Evolutionary conservation across 306 rosid genomes (phyloP).

Genomic region (Geum urbanum): DNA sequence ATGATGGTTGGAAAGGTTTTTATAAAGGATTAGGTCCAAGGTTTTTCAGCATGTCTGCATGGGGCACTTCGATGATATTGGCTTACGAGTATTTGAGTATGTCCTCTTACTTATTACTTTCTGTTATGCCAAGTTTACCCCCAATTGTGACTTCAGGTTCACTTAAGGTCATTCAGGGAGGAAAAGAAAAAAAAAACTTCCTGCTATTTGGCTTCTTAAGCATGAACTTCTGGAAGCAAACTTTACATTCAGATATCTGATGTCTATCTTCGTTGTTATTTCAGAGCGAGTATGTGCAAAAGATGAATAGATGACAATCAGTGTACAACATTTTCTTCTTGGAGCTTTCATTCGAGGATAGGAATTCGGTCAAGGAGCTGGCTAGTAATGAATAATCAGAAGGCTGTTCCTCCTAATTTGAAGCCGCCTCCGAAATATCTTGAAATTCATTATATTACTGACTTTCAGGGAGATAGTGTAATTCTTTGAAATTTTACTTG

Average conservation of each 20-base stretch:
- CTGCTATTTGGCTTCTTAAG: background rate
- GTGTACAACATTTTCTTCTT: conserved; percentile 17
- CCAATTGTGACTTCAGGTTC: background rate
- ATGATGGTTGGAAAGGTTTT: conserved; percentile 91
- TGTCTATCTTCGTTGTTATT: conserved; percentile 6
- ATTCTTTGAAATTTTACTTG: conserved; percentile 18
- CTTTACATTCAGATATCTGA: background rate
- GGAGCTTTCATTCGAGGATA: background rate
- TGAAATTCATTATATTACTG: conserved; percentile 22
- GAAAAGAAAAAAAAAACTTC: background rate
- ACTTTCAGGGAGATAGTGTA: conserved; percentile 22
- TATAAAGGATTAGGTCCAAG: conserved; percentile 94
- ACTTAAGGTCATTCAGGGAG: background rate
- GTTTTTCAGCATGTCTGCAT: conserved; percentile 87
- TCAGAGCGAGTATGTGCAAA: conserved; percentile 81
- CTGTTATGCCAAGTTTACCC: background rate
- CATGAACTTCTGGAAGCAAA: background rate
- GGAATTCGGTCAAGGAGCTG: conserved; percentile 10
- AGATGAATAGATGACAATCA: conserved; percentile 42
- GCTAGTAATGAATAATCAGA: conserved; percentile 18
- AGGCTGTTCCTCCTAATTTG: conserved; percentile 17
- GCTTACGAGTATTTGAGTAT: conserved; percentile 87
- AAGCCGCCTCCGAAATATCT: conserved; percentile 21
- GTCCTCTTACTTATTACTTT: conserved; percentile 24
- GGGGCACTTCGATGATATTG: conserved; percentile 97